Evolutionary conservation across 2,329 filamentous ascomycete species (phyloP).

Genomic region (Fusarium decemcellulare): DNA sequence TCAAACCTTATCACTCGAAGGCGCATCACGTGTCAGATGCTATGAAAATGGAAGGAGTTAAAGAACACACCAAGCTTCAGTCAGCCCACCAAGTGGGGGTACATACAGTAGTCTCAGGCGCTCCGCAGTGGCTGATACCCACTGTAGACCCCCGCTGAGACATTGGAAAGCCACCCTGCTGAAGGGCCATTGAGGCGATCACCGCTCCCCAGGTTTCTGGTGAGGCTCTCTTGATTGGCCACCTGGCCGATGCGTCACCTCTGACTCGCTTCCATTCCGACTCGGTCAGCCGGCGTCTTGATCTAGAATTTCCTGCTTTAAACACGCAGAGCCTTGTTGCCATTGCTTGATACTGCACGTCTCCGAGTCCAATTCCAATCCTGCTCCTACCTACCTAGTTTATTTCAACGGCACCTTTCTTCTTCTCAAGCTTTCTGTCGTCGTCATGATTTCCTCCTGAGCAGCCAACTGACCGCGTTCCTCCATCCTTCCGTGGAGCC

Average conservation of each 20-base stretch:
- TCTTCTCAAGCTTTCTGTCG: constrained; percentile 6
- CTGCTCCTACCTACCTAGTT: not conserved
- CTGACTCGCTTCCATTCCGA: constrained; percentile 37
- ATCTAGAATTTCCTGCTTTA: constrained; percentile 17
- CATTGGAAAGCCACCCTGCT: constrained; percentile 5
- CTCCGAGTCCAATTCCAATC: not conserved
- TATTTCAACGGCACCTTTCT: not conserved
- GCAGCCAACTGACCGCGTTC: constrained; percentile 35
- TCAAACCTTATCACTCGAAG: not conserved
- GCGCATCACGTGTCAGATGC: constrained; percentile 2
- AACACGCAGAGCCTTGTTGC: not conserved
- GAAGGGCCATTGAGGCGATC: constrained; percentile 40
- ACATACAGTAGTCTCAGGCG: not conserved
- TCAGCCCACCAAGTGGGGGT: constrained; percentile 1
- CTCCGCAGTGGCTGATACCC: constrained; percentile 7
- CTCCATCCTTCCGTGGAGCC: constrained; percentile 24
- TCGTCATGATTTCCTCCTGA: constrained; percentile 44
- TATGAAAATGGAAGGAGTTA: constrained; percentile 9
- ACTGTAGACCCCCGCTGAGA: constrained; percentile 4
- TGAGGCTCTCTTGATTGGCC: constrained; percentile 40
- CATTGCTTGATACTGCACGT: not conserved
- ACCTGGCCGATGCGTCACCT: constrained; percentile 46
- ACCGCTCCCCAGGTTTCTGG: constrained; percentile 34
- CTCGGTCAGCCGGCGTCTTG: constrained; percentile 24
- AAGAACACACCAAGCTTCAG: not conserved